Evolutionary conservation across 805 yeast species (phyloP).

Genomic region (Yamadazyma kitorensis): DNA sequence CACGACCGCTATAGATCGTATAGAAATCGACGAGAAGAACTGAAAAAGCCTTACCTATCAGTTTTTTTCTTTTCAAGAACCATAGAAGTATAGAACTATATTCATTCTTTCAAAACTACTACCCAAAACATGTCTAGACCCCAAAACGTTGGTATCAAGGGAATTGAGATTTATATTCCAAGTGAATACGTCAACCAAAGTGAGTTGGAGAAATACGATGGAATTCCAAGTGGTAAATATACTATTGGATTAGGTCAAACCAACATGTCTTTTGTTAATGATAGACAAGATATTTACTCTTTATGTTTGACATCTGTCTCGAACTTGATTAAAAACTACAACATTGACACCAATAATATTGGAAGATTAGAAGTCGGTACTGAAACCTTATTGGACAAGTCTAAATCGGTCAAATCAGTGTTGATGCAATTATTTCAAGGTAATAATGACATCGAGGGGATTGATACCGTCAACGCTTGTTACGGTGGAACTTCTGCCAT

Average conservation of each 20-base stretch:
- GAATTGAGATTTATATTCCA: conserved; percentile 90
- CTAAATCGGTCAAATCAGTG: conserved; percentile 94
- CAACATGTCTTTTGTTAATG: conserved; percentile 95
- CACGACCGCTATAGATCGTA: conserved; percentile 9
- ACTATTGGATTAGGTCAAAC: conserved; percentile 99
- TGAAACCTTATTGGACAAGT: conserved; percentile 93
- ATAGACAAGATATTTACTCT: conserved; percentile 96
- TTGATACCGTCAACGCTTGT: conserved; percentile 95
- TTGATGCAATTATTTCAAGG: conserved; percentile 90
- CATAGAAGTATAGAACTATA: too few relatives aligned
- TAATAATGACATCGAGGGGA: conserved; percentile 90
- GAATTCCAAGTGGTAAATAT: conserved; percentile 90
- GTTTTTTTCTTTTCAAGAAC: too few relatives aligned
- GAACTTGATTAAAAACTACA: conserved; percentile 73
- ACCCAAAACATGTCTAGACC: conserved; percentile 20
- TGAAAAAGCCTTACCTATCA: too few relatives aligned
- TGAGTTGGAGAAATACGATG: conserved; percentile 81
- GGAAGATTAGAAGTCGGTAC: conserved; percentile 99
- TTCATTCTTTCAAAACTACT: conserved; percentile 5
- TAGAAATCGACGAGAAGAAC: conserved; percentile 10
- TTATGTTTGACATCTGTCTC: conserved; percentile 85
- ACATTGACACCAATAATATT: conserved; percentile 73
- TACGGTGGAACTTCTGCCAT: conserved; percentile 98
- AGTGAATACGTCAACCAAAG: conserved; percentile 69
- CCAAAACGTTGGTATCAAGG: conserved; percentile 92